These are phyloP conservation scores for Boletus smithii DNA, from an alignment of 1,284 basidiomycete genomes.

Conservation along the genomic window DNA sequence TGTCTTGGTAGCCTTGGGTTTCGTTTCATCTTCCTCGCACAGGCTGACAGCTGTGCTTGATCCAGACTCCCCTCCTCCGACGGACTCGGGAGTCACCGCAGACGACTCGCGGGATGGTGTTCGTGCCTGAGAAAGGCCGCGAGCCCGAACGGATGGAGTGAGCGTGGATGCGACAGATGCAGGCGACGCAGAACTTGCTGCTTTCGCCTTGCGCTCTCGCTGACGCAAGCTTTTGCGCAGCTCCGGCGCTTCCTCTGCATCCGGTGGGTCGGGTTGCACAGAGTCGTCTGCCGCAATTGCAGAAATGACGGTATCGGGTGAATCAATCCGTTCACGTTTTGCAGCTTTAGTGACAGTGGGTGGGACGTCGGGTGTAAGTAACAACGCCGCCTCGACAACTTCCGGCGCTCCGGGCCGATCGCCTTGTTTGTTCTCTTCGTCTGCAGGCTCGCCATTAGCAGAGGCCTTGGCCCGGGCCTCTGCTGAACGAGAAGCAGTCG, in stretches of 20 bases:
- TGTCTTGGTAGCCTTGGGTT: slow-evolving; percentile 16
- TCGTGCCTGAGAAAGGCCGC: slow-evolving; percentile 23
- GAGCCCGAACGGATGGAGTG: slow-evolving; percentile 26
- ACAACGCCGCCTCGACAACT: slow-evolving; percentile 8
- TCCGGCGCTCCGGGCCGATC: slow-evolving; percentile 2
- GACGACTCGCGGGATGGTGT: slow-evolving; percentile 24
- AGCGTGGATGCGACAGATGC: slow-evolving; percentile 31
- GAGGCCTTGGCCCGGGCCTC: slow-evolving; percentile 6
- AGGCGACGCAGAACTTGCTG: slow-evolving; percentile 20
- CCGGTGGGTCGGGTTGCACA: slow-evolving; percentile 17
- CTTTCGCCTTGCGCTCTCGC: slow-evolving; percentile 27
- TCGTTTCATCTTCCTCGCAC: slow-evolving; percentile 28
- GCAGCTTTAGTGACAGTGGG: slow-evolving; percentile 13
- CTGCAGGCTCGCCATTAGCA: slow-evolving; percentile 1
- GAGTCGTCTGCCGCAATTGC: slow-evolving; percentile 7
- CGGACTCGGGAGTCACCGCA: slow-evolving; percentile 27
- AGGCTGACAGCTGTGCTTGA: slow-evolving; percentile 35
- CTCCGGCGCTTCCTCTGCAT: slow-evolving; percentile 24
- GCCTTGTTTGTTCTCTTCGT: slow-evolving; percentile 5
- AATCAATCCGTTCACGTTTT: slow-evolving; percentile 24
- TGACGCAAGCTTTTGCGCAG: slow-evolving; percentile 31
- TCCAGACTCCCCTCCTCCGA: slow-evolving; percentile 29
- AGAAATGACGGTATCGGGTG: slow-evolving; percentile 12
- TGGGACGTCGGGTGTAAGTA: slow-evolving; percentile 21
- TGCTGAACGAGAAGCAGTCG: slow-evolving; percentile 11